Evolutionary conservation across 352 stramenopile genomes (phyloP), one percentile per base, ranked within the genome.

Genomic region (Globisporangium paddicum): DNA sequence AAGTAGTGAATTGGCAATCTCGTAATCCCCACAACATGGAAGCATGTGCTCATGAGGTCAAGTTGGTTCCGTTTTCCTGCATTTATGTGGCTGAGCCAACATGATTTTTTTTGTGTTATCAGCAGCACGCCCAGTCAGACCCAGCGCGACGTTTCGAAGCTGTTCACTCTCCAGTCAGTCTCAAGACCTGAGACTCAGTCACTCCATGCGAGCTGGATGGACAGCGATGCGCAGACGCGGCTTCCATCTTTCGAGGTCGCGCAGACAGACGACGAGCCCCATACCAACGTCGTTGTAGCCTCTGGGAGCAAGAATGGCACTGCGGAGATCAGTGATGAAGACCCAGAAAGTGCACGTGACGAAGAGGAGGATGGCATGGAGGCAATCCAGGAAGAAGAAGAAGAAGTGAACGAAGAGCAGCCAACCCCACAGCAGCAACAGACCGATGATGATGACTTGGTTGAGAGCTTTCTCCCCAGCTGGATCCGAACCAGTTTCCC

Each of bases 401-500:
- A 32, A 18, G 45, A 5, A 45, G 55, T 16, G 19, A 2, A 40
- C 19, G 42, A 51, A 0, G 25, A 10, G 42, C 28, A 44, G 16
- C 16, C 16, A 9, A 1, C 21, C 5, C 37, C n/a, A n/a, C 37
- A 18, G 10, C 35, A 19, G 37, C 37, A 21, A 5, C 16, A 44
- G 37, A 30, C 23, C 14, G 14, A 3, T 53, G 41, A 34, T 49
- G 58, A 58, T n/a, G 7, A 45, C 3, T 6, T 5, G n/a, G 16
- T 26, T 5, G 28, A 47, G 7, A 57, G 37, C 2, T 69, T 67
- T 53, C 51, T 82, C 16, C 56, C 70, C 19, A 19, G 21, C 4
- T 84, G 74, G 74, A 71, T 84, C 40, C 60, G 47, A 41, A 23
- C 5, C n/a, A 84, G 68, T 41, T 84, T 84, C 32, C 63, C 62